A percentile compares a stretch with the other conserved stretches of the same genome.
These are phyloP conservation scores for Blastocystis sp. DNA, from an alignment of 352 stramenopile genomes.

Conservation along the genomic window DNA sequence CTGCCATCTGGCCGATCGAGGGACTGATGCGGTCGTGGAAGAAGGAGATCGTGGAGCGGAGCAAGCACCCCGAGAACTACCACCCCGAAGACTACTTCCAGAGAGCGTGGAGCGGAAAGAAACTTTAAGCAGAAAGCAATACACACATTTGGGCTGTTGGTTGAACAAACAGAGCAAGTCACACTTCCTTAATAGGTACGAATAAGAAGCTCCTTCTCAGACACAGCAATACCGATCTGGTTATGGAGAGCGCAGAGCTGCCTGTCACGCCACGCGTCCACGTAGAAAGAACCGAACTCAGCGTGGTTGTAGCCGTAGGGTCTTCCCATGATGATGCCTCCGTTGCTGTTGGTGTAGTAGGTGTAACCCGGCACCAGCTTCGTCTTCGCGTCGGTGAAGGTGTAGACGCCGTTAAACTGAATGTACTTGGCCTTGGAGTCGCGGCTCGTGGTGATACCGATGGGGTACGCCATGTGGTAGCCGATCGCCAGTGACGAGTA, in stretches of 20 bases:
- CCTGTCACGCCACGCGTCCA: neutral
- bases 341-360: slow-evolving; percentile 65
- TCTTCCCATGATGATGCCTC: slow-evolving; percentile 41
- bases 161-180: slow-evolving; percentile 5
- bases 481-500: slow-evolving; percentile 5
- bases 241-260: slow-evolving; percentile 50
- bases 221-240: slow-evolving; percentile 67
- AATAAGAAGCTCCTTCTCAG: slow-evolving; percentile 58
- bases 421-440: neutral
- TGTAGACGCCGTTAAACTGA: slow-evolving; percentile 56
- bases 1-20: slow-evolving; percentile 96
- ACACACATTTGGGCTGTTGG: neutral
- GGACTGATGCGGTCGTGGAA: slow-evolving; percentile 96
- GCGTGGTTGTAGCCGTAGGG: slow-evolving; percentile 36
- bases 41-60: slow-evolving; percentile 94
- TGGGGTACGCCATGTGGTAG: slow-evolving; percentile 23
- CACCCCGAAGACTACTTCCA: slow-evolving; percentile 70
- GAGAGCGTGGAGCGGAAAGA: slow-evolving; percentile 53
- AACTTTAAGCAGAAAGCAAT: neutral
- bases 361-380: slow-evolving; percentile 48
- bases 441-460: slow-evolving; percentile 50
- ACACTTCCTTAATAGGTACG: slow-evolving; percentile 31
- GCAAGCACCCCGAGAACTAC: slow-evolving; percentile 76
- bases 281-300: slow-evolving; percentile 60
- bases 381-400: neutral